These are phyloP conservation scores for Spinacia oleracea DNA, from an alignment of 179 eudicot genomes.

Conservation along the genomic window DNA sequence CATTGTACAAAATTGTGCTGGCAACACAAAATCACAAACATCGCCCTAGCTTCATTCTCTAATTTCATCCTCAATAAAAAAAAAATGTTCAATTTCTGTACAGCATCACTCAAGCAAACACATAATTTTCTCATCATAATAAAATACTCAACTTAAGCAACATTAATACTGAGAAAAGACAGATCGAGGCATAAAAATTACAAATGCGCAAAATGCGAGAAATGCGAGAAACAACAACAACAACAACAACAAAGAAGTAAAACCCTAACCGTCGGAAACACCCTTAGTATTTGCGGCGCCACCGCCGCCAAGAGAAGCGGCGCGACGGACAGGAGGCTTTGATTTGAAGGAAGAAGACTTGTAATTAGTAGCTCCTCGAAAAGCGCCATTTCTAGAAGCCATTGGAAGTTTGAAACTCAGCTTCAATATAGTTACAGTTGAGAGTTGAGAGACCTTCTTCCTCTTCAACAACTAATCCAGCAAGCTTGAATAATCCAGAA, in stretches of 20 bases:
- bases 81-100: too few relatives aligned
- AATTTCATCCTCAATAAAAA: neutral
- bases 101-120: neutral
- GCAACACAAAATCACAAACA: neutral
- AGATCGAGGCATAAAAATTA: slow-evolving; percentile 1
- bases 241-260: neutral
- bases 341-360: slow-evolving; percentile 62
- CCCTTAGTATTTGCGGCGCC: slow-evolving; percentile 21
- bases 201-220: neutral
- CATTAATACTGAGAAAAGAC: neutral
- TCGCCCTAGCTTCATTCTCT: neutral
- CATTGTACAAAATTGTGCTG: neutral
- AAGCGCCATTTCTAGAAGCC: slow-evolving; percentile 41
- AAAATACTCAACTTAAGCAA: neutral
- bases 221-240: too few relatives aligned
- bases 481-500: neutral
- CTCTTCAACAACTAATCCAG: neutral
- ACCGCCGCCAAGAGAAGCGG: slow-evolving; percentile 39
- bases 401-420: neutral
- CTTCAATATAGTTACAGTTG: neutral
- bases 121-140: neutral
- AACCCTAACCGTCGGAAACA: slow-evolving; percentile 41
- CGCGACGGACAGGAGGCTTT: slow-evolving; percentile 65
- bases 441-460: neutral
- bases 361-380: slow-evolving; percentile 39